These are phyloP conservation scores for Linnemannia schmuckeri DNA, from an alignment of 192 early-diverging fungal genomes.

Conservation along the genomic window DNA sequence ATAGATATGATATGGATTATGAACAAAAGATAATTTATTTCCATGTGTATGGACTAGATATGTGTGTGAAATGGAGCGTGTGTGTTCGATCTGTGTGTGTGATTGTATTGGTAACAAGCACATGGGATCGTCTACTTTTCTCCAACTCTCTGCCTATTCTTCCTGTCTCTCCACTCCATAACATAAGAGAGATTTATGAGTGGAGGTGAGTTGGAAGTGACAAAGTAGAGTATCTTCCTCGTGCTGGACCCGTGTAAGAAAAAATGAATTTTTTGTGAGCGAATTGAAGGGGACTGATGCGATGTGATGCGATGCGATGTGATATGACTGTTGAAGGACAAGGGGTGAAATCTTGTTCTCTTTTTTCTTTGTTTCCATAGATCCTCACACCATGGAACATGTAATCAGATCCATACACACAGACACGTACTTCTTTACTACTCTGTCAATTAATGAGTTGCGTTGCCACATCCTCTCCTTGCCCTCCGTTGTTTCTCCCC, in stretches of 20 bases:
- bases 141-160: too few relatives aligned
- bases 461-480: background rate
- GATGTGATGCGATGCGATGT: constrained; percentile 7
- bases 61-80: background rate
- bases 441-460: background rate
- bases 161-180: too few relatives aligned
- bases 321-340: background rate
- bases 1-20: constrained; percentile 39
- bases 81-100: too few relatives aligned
- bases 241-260: background rate
- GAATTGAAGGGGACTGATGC: background rate
- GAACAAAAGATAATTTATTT: background rate
- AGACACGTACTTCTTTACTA: background rate
- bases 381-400: background rate
- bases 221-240: too few relatives aligned
- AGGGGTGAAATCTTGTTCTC: too few relatives aligned
- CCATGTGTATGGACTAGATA: too few relatives aligned
- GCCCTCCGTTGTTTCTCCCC: background rate
- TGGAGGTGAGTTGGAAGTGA: too few relatives aligned
- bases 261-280: background rate
- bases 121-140: too few relatives aligned
- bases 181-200: too few relatives aligned
- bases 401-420: background rate
- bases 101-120: too few relatives aligned
- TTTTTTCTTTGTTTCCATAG: background rate